Evolutionary conservation across 139 green algal species (phyloP), one percentile per base, ranked within the genome.

Genomic region (Chlamydomonas schloesseri): DNA sequence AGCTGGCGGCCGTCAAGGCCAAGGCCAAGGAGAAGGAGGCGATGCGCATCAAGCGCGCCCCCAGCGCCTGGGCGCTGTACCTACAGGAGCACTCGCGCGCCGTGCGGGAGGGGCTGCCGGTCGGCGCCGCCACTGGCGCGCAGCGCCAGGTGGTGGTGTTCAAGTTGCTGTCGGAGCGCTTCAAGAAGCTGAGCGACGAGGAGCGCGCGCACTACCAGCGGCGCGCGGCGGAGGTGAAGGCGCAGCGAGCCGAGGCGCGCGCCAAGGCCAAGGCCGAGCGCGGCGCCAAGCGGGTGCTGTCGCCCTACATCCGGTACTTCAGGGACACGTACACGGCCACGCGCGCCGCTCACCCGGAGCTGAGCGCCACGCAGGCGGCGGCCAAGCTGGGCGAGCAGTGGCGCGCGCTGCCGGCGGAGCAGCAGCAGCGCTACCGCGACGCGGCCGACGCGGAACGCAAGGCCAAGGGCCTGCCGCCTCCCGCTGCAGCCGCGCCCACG

Each of bases 261-360:
- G 81, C 58, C 6, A 60, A 79, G 50, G 42, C 21, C 34, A 46
- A 42, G 36, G 55, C 33, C 28, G 69, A 71, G 15, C 2, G 26
- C 18, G 23, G 5, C 8, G 34, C 69, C 42, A 33, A 26, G 8
- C 18, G 15, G 29, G 5, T 29, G 23, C 6, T n/a, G 10, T 18
- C 69, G 4, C 28, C 81, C n/a, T 87, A 64, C 53, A 65, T 80
- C 23, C 46, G 57, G 23, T 87, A 73, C 81, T 2, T 18, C 21
- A 65, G 50, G 31, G 81, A 87, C 26, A 1, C 14, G 20, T 33
- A 28, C 2, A 29, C 34, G 0, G 2, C 14, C 6, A 20, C 71
- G 29, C n/a, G 21, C 11, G 69, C 53, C 1, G 34, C 28, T 0
- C 71, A 53, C 28, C 69, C 69, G 5, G 55, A 33, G 26, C 23